phyloP scores from a whole-genome alignment of 73 alveolate species.

The Tetrahymena elliotti region DNA sequence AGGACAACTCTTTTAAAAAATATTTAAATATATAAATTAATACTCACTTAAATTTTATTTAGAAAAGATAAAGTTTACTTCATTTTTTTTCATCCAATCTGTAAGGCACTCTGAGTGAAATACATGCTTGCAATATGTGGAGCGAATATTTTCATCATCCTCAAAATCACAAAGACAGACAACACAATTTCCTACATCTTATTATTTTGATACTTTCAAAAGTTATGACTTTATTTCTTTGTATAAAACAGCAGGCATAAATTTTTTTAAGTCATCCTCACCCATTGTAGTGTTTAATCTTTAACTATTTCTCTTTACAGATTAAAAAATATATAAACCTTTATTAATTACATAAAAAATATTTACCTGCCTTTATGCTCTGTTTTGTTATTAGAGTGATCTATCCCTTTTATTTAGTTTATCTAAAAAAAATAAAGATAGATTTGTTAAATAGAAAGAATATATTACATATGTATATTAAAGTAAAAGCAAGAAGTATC shows the following conservation, averaged over 20 bases:
- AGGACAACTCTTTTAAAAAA: background rate
- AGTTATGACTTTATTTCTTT: background rate
- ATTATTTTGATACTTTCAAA: background rate
- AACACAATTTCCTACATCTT: background rate
- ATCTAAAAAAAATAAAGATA: background rate
- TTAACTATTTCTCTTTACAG: background rate
- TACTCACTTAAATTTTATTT: background rate
- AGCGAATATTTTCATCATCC: background rate
- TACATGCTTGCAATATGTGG: constrained; percentile 18
- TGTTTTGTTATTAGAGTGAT: background rate
- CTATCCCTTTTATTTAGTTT: background rate
- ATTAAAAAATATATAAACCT: background rate
- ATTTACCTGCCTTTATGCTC: background rate
- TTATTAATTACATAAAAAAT: background rate
- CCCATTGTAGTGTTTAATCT: background rate
- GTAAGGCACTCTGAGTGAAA: constrained; percentile 9
- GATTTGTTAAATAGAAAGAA: background rate
- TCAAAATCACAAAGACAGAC: background rate
- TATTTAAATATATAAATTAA: background rate
- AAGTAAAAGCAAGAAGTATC: background rate
- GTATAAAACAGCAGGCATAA: background rate
- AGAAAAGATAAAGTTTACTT: background rate
- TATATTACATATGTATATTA: background rate
- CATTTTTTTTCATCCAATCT: constrained; percentile 20
- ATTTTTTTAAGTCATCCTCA: background rate